A percentile compares a stretch with the other conserved stretches of the same genome.
Conservation (phyloP, 176 grass and related monocot genomes). For the Triticum turgidum region DNA sequence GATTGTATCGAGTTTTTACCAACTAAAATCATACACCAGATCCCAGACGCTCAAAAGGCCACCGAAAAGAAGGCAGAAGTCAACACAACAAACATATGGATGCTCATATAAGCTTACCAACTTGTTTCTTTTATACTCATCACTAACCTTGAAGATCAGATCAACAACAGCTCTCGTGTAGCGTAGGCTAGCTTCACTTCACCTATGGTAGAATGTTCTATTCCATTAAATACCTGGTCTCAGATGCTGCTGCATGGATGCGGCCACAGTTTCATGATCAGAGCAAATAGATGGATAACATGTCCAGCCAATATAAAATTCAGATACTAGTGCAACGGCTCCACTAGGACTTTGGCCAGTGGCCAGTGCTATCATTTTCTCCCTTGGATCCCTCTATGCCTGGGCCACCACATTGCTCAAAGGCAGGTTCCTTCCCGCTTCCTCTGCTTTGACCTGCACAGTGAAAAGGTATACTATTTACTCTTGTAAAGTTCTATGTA, state of each 20-base stretch:
- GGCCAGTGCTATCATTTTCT: slow-evolving; percentile 13
- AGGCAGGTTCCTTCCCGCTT: slow-evolving; percentile 19
- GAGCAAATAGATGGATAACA: slow-evolving; percentile 17
- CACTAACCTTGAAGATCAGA: slow-evolving; percentile 6
- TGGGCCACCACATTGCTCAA: slow-evolving; percentile 59
- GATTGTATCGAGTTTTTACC: background rate
- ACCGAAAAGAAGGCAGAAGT: background rate
- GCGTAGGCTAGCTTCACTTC: slow-evolving; percentile 10
- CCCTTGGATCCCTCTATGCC: slow-evolving; percentile 48
- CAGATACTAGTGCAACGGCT: slow-evolving; percentile 34
- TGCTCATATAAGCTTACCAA: background rate
- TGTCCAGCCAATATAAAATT: slow-evolving; percentile 20
- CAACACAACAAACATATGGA: background rate
- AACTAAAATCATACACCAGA: slow-evolving; percentile 1
- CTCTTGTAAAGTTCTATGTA: background rate
- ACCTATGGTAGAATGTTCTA: slow-evolving; percentile 50
- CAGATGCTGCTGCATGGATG: slow-evolving; percentile 36
- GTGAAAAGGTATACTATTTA: slow-evolving; percentile 36
- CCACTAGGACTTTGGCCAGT: slow-evolving; percentile 17
- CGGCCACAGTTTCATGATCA: slow-evolving; percentile 40
- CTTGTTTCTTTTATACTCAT: background rate
- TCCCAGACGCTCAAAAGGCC: background rate
- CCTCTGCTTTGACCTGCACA: slow-evolving; percentile 46
- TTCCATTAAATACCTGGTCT: slow-evolving; percentile 16
- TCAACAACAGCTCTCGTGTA: background rate